Base-by-base conservation (phyloP, 2,329 filamentous ascomycete species). In the Periconia sp. region DNA sequence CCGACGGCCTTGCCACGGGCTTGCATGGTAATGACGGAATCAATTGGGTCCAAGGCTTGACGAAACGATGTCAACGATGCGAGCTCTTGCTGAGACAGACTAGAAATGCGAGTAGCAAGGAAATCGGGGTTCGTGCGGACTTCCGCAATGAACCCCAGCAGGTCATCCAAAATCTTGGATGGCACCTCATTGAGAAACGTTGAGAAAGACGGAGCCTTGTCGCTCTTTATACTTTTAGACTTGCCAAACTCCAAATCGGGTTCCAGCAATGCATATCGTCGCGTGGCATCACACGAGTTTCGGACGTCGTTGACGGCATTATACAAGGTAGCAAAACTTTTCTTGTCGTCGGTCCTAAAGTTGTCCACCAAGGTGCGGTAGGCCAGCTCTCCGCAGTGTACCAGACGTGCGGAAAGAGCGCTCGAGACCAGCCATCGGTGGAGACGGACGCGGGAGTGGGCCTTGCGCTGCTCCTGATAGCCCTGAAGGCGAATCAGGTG, bases 71-170 rank as follows among this genome's bases (percentile, higher is more conserved):
- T 85, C 52, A 99, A 79, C 42, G 86, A 81, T 56, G 86, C 82
- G 40, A 96, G 79, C 70, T 97, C 92, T 49, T 84, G 74, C 46
- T 85, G 83, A 41, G 85, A 85, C 55, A 99, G 77, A 59, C 82
- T 84, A 66, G 84, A 85, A 53, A 99, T 80, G 53, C 92, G 84
- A 52, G 88, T 85, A 61, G 92, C 89, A 68, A 99, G 71, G 71
- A 95, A 97, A 61, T 92, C 85, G 25, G 90, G 86, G 67, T 96
- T 92, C 51, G 87, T 91, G 57, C 92, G 85, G 50, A 96, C 81
- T 69, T 89, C 83, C 35, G 83, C 86, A 57, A 97, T 74, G 63
- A 97, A 92, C 50, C 84, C 82, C 45, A 96, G 68, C 46, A 96
- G 83, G 30, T 86, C 83, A 48, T 89, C 83, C 63, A 89, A 80